Conservation (phyloP, 805 yeast genomes). For the Cyberlindnera xishuangbannaensis region DNA sequence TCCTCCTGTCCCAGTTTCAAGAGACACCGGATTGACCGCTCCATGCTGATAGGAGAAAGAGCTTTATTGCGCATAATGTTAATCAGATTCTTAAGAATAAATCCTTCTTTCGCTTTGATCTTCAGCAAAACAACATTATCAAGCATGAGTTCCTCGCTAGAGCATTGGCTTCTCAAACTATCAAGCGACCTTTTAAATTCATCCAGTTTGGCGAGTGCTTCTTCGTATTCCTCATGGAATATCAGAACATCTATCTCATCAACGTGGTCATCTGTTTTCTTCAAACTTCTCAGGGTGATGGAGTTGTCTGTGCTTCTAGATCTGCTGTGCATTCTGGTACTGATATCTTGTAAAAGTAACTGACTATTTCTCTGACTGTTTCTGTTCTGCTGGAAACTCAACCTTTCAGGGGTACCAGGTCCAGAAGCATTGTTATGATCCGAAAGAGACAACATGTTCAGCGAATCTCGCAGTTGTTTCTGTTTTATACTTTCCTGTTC, state of each 20-base stretch:
- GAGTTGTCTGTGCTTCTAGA: constrained; percentile 45
- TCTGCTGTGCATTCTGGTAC: constrained; percentile 57
- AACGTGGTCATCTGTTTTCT: constrained; percentile 51
- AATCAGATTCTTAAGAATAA: constrained; percentile 29
- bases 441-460: constrained; percentile 33
- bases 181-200: constrained; percentile 29
- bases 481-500: constrained; percentile 43
- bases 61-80: constrained; percentile 27
- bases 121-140: constrained; percentile 31
- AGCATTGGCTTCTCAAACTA: constrained; percentile 11
- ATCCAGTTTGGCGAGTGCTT: constrained; percentile 32
- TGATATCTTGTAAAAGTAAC: constrained; percentile 50
- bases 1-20: constrained; percentile 37
- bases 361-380: too few relatives aligned
- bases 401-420: constrained; percentile 27
- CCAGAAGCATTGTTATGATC: constrained; percentile 8
- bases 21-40: constrained; percentile 27
- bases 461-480: constrained; percentile 38
- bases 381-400: constrained; percentile 24
- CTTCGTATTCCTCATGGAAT: constrained; percentile 51
- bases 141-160: constrained; percentile 25
- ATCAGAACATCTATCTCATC: constrained; percentile 67
- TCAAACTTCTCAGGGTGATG: constrained; percentile 39
- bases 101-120: constrained; percentile 27
- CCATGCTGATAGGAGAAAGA: constrained; percentile 24